Evolutionary conservation across 2,329 filamentous ascomycete species (phyloP), one percentile per base, ranked within the genome.

Genomic region (Claviceps fusiformis): DNA sequence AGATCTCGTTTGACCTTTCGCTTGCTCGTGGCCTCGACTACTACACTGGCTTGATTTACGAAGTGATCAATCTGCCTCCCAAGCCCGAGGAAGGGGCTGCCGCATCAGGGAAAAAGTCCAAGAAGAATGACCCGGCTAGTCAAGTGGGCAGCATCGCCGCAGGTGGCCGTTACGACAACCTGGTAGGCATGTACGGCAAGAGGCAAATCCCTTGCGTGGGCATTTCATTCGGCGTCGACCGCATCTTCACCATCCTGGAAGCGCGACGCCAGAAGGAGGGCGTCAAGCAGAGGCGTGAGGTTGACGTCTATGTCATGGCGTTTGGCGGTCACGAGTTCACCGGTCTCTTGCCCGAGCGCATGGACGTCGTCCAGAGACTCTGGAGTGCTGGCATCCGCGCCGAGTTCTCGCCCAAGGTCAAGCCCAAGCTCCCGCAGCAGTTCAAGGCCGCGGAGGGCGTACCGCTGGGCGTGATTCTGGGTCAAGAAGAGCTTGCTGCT

Each of bases 181-280:
- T 96, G 4, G 92, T 96, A 5, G 87, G 87, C 72, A 95, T 95
- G 89, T 96, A 95, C 75, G 85, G 85, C 63, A 92, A 91, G 73
- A 80, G 76, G 27, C 84, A 91, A 67, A 89, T 96, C 55, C 92
- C 70, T 24, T 74, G 70, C 52, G 69, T 72, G 10, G 68, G 69
- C 53, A 87, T 95, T 62, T 95, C 91, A 1, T 96, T 97, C 66
- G 92, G 92, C 55, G 89, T 96, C 51, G 92, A 97, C 70, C 85
- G 92, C 62, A 96, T 97, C 65, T 95, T 95, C 73, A 89, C 87
- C 62, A 91, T 96, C 65, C 89, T 86, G 60, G 91, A 95, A 70
- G 85, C 88, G 13, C 79, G 84, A 51, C 78, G 89, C 65, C 82
- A 80, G 58, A 79, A 77, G 55, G 79, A 81, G 56, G 76, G 80